A percentile compares a stretch with the other conserved stretches of the same genome.
These are phyloP conservation scores for Phytophthora sojae DNA, from an alignment of 352 stramenopile species.

Conservation along the genomic window DNA sequence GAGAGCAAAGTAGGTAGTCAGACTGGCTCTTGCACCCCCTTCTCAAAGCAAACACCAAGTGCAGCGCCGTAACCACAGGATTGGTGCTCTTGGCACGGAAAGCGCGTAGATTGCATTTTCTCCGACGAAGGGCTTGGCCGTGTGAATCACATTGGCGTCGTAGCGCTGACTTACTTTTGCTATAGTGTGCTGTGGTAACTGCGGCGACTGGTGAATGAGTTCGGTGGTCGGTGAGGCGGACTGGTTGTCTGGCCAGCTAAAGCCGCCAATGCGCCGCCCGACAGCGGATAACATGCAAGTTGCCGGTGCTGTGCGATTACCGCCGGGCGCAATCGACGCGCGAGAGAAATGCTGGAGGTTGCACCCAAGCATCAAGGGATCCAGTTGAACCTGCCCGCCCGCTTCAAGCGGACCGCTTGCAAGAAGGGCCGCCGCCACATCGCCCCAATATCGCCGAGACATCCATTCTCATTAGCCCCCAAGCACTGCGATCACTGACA, in stretches of 20 bases:
- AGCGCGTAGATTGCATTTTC: neutral
- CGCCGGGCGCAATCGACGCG: conserved; percentile 9
- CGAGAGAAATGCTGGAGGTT: conserved; percentile 13
- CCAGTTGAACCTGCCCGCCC: conserved; percentile 8
- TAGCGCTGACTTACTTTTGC: too few species aligned
- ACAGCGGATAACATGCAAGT: too few species aligned
- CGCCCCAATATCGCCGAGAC: too few species aligned
- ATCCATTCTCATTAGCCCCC: too few species aligned
- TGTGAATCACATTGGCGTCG: neutral
- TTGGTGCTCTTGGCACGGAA: neutral
- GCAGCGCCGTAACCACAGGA: neutral
- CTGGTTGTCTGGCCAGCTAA: neutral
- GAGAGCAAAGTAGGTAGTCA: neutral
- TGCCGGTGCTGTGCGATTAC: neutral
- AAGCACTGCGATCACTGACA: too few species aligned
- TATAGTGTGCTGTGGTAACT: neutral
- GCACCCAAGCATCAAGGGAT: conserved; percentile 8
- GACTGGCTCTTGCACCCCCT: neutral
- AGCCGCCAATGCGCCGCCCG: neutral
- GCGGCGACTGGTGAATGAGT: conserved; percentile 1
- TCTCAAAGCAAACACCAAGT: neutral
- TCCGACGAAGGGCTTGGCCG: neutral
- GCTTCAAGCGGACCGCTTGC: too few species aligned
- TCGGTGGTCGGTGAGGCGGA: neutral
- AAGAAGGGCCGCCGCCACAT: too few species aligned